Evolutionary conservation across 202 grass and related monocot species (phyloP).

Genomic region (Dendrocalamus latiflorus): DNA sequence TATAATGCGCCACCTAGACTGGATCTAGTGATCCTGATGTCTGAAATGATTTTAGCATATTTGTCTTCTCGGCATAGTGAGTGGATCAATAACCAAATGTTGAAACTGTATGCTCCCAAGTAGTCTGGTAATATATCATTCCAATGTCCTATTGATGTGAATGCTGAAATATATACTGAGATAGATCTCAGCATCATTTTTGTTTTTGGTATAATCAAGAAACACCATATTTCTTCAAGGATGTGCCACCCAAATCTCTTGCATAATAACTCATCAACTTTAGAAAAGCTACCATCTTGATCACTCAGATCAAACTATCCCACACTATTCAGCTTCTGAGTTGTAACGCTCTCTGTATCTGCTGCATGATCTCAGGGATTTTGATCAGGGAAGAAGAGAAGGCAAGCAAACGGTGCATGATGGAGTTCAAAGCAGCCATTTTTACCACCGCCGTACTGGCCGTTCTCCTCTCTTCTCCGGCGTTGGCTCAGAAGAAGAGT

Average conservation of each 20-base stretch:
- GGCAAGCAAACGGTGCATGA: not conserved
- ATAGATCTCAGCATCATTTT: not conserved
- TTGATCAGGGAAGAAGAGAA: constrained; percentile 27
- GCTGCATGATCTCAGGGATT: constrained; percentile 11
- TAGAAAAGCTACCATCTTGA: not conserved
- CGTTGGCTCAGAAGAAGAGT: constrained; percentile 42
- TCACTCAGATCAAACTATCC: not conserved
- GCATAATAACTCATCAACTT: not conserved
- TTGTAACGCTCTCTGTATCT: not conserved
- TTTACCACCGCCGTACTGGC: constrained; percentile 21
- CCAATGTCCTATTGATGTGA: not conserved
- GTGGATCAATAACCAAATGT: not conserved
- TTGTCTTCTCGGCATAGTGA: not conserved
- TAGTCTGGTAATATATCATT: not conserved
- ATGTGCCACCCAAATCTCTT: not conserved
- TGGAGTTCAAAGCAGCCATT: constrained; percentile 36
- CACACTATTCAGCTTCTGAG: not conserved
- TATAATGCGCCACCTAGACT: not conserved
- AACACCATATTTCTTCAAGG: not conserved
- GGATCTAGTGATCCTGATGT: constrained; percentile 4
- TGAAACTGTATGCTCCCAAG: not conserved
- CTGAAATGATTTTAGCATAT: not conserved
- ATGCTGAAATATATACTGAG: not conserved
- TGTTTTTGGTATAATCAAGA: not conserved
- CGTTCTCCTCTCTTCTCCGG: constrained; percentile 35